Evolutionary conservation across 2,329 filamentous ascomycete genomes (phyloP), one percentile per base, ranked within the genome.

Genomic region (Cytospora paraplurivora): DNA sequence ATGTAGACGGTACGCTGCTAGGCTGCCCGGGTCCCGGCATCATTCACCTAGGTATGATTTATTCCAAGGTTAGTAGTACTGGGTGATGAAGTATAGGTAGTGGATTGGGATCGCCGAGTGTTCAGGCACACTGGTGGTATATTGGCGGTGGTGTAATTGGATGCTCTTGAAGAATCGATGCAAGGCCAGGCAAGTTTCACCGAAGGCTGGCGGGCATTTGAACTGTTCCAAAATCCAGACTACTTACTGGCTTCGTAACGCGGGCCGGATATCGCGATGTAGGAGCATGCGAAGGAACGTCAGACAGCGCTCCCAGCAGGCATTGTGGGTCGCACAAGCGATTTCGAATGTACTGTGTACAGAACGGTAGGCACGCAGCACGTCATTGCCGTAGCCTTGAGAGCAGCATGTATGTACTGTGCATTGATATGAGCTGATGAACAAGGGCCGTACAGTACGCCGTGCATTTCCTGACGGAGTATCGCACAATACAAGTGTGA

Each of bases 221-320:
- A 33, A 37, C 57, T 37, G 19, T 32, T 21, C 21, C 17, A 33
- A 33, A 44, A 50, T 12, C 12, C 44, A 47, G 17, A 17, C 4
- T 17, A 19, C 44, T 17, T 2, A 21, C 17, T 21, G 51, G 37
- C 32, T 13, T 52, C 47, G 53, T 52, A 37, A 38, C 19, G 12
- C 44, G 21, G 62, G 35, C 37, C 57, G 35, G 44, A 21, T 35
- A 19, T 21, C 13, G 44, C 13, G 35, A 47, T 47, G 52, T 52
- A 52, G 34, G 41, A 52, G 35, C 57, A 53, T 53, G 56, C 37
- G 47, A 54, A 33, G 47, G n/a, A 47, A 53, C 8, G 57, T 56
- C 32, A 44, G 21, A 33, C 44, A 52, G 51, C 21, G 44, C 50
- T 56, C 38, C 15, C 27, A 11, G 19, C 11, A 21, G n/a, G 53